Base-by-base conservation (phyloP, 2,329 filamentous ascomycete species). In the Aspergillus quadrilineatus region DNA sequence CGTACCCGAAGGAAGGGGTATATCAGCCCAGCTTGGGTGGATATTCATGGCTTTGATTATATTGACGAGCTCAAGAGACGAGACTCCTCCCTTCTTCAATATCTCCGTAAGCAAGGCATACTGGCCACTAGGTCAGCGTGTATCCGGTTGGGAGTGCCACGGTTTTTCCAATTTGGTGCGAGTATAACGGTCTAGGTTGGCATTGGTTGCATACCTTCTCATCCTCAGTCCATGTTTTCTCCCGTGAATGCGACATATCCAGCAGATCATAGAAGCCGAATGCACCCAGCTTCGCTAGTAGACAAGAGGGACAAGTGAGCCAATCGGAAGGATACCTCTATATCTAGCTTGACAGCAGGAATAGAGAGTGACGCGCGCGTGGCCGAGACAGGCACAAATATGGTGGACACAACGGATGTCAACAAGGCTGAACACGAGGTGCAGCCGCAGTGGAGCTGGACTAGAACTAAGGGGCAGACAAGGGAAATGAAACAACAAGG, bases 181-280 rank as follows among this genome's bases (percentile, higher is more conserved):
- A 41, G 5, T 15, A 6, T 4, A 9, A 47, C 17, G 14, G 12
- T n/a, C 6, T n/a, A 36, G n/a, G 28, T n/a, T 41, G 29, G 39
- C 15, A 28, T 30, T 49, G 39, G 6, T 15, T 42, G 48, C 67
- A 56, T 75, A 77, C 75, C 74, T 74, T 77, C 71, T 77, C 75
- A 67, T 76, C 74, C 67, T 77, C 75, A 34, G 72, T 71, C 75
- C 75, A 77, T 68, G 69, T 69, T 63, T 67, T 73, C 63, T 76
- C 75, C 56, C 69, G 61, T 73, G 64, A 67, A 69, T 70, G 73
- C 69, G 75, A 77, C 75, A 77, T 77, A 65, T 75, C 73, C 73
- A 67, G 65, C 50, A 56, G 60, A 67, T 65, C 72, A 74, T 75
- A 67, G 67, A 69, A 65, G 61, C 65, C 56, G 63, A 58, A 55